These are phyloP conservation scores for Yamadazyma sp. DNA, from an alignment of 1,139 yeast genomes.

Conservation along the genomic window DNA sequence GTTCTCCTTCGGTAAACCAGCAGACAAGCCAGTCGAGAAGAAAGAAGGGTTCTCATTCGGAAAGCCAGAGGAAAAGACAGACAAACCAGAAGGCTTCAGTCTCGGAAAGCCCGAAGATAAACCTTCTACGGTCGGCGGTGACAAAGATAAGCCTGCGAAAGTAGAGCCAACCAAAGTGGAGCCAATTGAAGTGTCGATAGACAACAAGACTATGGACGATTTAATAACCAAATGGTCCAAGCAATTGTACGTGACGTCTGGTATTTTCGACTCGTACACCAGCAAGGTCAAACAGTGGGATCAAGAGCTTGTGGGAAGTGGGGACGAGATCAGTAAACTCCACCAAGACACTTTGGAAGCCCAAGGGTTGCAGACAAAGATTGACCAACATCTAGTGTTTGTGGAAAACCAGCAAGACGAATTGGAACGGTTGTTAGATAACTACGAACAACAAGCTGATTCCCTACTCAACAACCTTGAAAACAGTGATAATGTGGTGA, in stretches of 20 bases:
- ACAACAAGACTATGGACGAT: slow-evolving; percentile 91
- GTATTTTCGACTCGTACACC: slow-evolving; percentile 77
- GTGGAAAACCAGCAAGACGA: slow-evolving; percentile 94
- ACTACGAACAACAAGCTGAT: slow-evolving; percentile 86
- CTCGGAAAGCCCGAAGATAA: slow-evolving; percentile 15
- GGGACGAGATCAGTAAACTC: slow-evolving; percentile 77
- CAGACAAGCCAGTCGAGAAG: slow-evolving; percentile 21
- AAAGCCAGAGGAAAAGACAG: slow-evolving; percentile 14
- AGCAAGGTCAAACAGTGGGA: slow-evolving; percentile 83
- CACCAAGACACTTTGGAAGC: slow-evolving; percentile 80
- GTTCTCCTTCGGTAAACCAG: slow-evolving; percentile 27
- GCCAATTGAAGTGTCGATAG: slow-evolving; percentile 74
- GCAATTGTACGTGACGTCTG: slow-evolving; percentile 72
- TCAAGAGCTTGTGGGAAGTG: slow-evolving; percentile 75
- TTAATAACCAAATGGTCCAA: slow-evolving; percentile 91
- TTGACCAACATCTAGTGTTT: slow-evolving; percentile 83
- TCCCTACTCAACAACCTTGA: slow-evolving; percentile 48
- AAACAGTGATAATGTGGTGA: slow-evolving; percentile 15
- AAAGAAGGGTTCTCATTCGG: slow-evolving; percentile 25
- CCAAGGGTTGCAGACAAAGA: slow-evolving; percentile 79
- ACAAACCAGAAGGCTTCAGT: slow-evolving; percentile 14
- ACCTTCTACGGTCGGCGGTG: background rate
- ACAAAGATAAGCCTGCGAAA: slow-evolving; percentile 38
- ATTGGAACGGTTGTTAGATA: slow-evolving; percentile 75
- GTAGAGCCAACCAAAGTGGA: slow-evolving; percentile 57